Evolutionary conservation across 2,329 filamentous ascomycete genomes (phyloP).

Genomic region (Exserohilum turcica): DNA sequence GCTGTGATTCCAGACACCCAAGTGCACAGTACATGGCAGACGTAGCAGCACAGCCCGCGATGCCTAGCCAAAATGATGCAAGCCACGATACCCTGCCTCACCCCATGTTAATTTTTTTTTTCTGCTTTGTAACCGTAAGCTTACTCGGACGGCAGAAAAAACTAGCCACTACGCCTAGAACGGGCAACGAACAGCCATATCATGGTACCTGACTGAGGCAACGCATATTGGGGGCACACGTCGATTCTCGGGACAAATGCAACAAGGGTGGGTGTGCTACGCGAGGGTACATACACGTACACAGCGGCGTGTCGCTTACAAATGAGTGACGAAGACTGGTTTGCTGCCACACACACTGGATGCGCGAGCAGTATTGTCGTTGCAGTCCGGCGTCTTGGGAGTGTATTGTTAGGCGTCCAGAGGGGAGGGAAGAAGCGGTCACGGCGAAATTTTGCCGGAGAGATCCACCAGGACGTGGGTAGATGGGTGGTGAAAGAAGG

Average conservation of each 20-base stretch:
- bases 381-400: not conserved
- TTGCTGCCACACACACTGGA: not conserved
- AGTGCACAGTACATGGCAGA: not conserved
- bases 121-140: not conserved
- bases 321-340: not conserved
- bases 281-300: not conserved
- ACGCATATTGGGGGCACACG: too few relatives aligned
- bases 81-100: not conserved
- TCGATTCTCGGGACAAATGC: slow-evolving; percentile 28
- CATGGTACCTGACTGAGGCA: too few relatives aligned
- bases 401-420: not conserved
- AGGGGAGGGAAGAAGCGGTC: not conserved
- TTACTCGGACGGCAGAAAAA: too few relatives aligned
- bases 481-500: not conserved
- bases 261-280: slow-evolving; percentile 17
- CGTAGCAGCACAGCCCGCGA: slow-evolving; percentile 7
- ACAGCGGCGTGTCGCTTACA: slow-evolving; percentile 2
- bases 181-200: too few relatives aligned
- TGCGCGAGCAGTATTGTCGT: not conserved
- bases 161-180: too few relatives aligned
- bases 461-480: not conserved
- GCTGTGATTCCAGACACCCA: not conserved
- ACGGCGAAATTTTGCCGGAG: not conserved
- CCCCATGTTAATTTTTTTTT: not conserved
- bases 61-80: slow-evolving; percentile 15